A percentile compares a stretch with the other conserved stretches of the same genome.
These are phyloP conservation scores for Platanus orientalis DNA, from an alignment of 164 flowering plant species.

Conservation along the genomic window DNA sequence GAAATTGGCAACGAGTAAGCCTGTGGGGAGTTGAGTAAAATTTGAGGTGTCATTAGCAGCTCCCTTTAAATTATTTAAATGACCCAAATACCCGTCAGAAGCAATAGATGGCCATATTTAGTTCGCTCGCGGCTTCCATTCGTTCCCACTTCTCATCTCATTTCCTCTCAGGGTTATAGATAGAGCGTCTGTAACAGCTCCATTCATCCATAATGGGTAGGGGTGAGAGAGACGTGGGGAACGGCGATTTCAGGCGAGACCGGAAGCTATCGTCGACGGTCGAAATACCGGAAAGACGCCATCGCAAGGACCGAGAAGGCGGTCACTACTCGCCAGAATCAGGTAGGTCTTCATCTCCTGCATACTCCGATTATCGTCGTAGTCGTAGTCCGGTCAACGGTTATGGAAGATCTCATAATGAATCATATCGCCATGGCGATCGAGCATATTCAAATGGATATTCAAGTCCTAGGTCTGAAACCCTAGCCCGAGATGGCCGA, in stretches of 20 bases:
- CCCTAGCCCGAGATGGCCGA: constrained; percentile 2
- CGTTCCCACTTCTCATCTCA: too few species aligned
- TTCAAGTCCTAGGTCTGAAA: constrained; percentile 21
- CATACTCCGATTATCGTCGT: background rate
- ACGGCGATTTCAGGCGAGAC: background rate
- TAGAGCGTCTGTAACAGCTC: too few species aligned
- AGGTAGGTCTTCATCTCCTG: constrained; percentile 17
- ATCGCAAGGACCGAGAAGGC: background rate
- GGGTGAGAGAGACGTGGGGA: background rate
- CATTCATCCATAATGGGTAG: constrained; percentile 1
- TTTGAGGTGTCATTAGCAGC: too few species aligned
- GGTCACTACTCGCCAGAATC: constrained; percentile 15
- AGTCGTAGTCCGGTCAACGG: constrained; percentile 13
- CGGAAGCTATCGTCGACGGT: constrained; percentile 9
- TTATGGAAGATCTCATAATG: constrained; percentile 5
- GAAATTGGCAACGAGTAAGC: too few species aligned
- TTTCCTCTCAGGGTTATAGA: too few species aligned
- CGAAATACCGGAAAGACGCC: constrained; percentile 3
- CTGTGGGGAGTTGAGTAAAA: too few species aligned
- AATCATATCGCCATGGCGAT: constrained; percentile 16
- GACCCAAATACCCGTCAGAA: too few species aligned
- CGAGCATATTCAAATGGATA: constrained; percentile 20
- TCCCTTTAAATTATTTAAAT: too few species aligned
- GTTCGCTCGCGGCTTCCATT: too few species aligned
- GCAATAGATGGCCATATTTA: too few species aligned